Base-by-base conservation (phyloP, 805 yeast species). In the Candida pseudofarinosa region DNA sequence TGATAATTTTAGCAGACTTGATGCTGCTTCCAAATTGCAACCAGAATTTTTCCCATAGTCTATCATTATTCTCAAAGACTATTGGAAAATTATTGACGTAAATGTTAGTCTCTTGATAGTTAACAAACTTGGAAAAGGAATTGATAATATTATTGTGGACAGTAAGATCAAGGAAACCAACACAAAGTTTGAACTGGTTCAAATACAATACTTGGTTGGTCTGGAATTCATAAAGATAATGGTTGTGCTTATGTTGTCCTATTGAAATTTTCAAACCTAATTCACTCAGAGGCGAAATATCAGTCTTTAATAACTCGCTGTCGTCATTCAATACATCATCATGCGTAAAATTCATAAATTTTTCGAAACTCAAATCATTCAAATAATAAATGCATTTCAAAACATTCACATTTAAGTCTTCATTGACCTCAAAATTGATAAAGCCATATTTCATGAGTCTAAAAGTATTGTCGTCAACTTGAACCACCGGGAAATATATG, bases 91-190 rank as follows among this genome's bases (percentile, higher is more conserved):
- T 79, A 46, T 80, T 83, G 30, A 86, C 80, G 56, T 85, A 86
- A 36, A 86, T 69, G 59, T 86, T 86, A 4, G 88, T 79, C 51
- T 83, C 88, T 56, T 82, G 88, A 50, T 62, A 69, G 46, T 68
- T 66, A 26, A 55, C 47, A 31, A 46, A 41, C 43, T 58, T 59
- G 31, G 54, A 40, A 40, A 60, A 62, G 2, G 41, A 42, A 8
- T 26, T 41, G 37, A 43, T 33, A 13, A 39, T 45, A 19, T 33
- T 41, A 28, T 40, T 45, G 43, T 42, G 47, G 7, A 19, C 8
- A 12, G 39, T 41, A 19, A 38, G 38, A 36, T 41, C 49, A 33
- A 36, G 39, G 31, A 31, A 45, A 35, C 38, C 10, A 43, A 40
- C 14, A 44, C 48, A 19, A 16, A 45, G 19, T 32, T 19, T 23